Percentiles rank a stretch among this genome's conserved stretches.
These are phyloP conservation scores for Cytospora mali DNA, from an alignment of 2,329 filamentous ascomycete genomes.

Conservation along the genomic window DNA sequence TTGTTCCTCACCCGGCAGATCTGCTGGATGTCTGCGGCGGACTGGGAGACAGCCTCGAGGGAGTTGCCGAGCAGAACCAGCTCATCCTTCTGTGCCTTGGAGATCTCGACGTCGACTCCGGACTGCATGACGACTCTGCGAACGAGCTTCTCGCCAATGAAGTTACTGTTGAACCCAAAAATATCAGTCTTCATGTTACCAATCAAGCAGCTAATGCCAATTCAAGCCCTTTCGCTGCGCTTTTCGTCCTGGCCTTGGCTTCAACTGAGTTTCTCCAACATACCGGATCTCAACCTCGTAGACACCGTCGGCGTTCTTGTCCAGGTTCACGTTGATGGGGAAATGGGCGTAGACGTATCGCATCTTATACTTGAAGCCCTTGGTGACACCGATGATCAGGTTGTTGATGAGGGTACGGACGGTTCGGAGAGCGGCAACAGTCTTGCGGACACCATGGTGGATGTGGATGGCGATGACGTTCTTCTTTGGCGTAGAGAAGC, in stretches of 20 bases:
- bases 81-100: constrained; percentile 96
- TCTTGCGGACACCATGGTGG: constrained; percentile 98
- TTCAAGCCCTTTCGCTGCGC: neutral
- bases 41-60: constrained; percentile 96
- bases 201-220: neutral
- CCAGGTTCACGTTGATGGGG: constrained; percentile 99
- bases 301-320: constrained; percentile 89
- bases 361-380: constrained; percentile 99
- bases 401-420: constrained; percentile 99
- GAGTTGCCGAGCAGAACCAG: constrained; percentile 91
- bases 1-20: constrained; percentile 99
- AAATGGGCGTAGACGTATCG: constrained; percentile 99
- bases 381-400: constrained; percentile 96
- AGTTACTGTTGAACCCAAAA: constrained; percentile 70
- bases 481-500: constrained; percentile 86
- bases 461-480: constrained; percentile 93
- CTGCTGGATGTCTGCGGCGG: constrained; percentile 98
- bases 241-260: neutral
- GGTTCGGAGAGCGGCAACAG: constrained; percentile 95
- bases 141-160: constrained; percentile 99
- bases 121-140: constrained; percentile 85
- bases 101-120: constrained; percentile 88
- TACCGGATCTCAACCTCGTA: constrained; percentile 97
- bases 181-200: constrained; percentile 16
- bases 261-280: constrained; percentile 39